Evolutionary conservation across 805 yeast genomes (phyloP), one percentile per base, ranked within the genome.

Genomic region (Kluyveromyces nonfermentans): DNA sequence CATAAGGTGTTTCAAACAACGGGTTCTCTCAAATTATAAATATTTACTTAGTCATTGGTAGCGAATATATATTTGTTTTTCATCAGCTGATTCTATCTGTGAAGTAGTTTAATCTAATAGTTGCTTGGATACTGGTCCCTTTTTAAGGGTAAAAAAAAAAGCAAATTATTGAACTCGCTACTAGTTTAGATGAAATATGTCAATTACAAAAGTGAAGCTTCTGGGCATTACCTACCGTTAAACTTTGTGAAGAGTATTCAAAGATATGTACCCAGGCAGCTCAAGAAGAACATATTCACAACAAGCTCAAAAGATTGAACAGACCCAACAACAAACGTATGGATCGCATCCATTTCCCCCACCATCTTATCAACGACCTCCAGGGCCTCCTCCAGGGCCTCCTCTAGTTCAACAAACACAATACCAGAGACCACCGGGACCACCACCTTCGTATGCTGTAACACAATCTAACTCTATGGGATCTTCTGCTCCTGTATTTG

Each of bases 361-460:
- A 7, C 47, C 46, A 15, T 37, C 43, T 17, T 40, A 41, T 19
- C 42, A 40, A 20, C 44, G 52, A 10, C 46, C 47, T 20, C 35
- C 42, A 14, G 53, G 50, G 5, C 55, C 57, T 35, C 59, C 59
- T 38, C 50, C 53, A 16, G 53, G 55, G 25, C 49, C 46, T 10
- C 54, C 49, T 28, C 50, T 41, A 40, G 42, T 40, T 38, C 25
- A 44, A 36, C 43, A 36, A 19, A 32, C 21, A 35, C 28, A 35
- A 25, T 37, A 31, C 45, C 35, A 35, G 32, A 44, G 60, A 19
- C 57, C 59, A 7, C 32, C 42, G 36, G 50, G 33, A 8, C 53
- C 56, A 18, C 54, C 56, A 16, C 52, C 57, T 33, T 32, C 43
- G 41, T 20, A 10, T 46, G 40, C 28, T 37, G 33, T 46, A 31